Percentiles rank a stretch among this genome's conserved stretches.
Conservation (phyloP, 345 rosid species). For the Triadica sebifera region DNA sequence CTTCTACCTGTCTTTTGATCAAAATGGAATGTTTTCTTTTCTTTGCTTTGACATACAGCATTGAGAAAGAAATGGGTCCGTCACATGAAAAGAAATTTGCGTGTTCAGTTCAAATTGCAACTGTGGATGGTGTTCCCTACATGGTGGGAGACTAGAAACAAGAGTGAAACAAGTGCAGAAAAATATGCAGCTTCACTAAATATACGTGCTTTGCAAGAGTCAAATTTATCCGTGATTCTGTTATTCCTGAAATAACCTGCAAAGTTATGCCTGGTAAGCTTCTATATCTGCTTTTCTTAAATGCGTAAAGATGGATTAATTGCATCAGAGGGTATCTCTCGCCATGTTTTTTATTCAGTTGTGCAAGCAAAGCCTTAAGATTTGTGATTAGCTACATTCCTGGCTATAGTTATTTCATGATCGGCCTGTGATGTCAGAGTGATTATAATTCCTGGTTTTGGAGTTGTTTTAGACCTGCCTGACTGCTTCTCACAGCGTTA, state of each 20-base stretch:
- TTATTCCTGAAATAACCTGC: not conserved
- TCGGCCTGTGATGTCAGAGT: no score
- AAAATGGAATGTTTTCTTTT: not conserved
- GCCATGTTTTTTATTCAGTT: no score
- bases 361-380: no score
- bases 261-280: not conserved
- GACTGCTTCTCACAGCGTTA: no score
- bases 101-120: constrained; percentile 50
- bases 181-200: constrained; percentile 63
- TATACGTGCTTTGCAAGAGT: constrained; percentile 43
- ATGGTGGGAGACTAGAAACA: constrained; percentile 50
- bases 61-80: constrained; percentile 51
- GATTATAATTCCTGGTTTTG: no score
- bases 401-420: no score
- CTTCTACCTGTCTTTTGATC: not conserved
- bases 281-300: not conserved
- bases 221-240: constrained; percentile 25
- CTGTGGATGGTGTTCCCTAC: constrained; percentile 26
- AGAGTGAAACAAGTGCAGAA: constrained; percentile 56
- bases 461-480: no score
- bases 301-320: no score
- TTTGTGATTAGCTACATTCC: no score
- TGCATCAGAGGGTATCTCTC: no score
- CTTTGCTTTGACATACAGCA: constrained; percentile 38
- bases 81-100: constrained; percentile 43